Base-by-base conservation (phyloP, 2,329 filamentous ascomycete genomes). In the Penicillium sp. region DNA sequence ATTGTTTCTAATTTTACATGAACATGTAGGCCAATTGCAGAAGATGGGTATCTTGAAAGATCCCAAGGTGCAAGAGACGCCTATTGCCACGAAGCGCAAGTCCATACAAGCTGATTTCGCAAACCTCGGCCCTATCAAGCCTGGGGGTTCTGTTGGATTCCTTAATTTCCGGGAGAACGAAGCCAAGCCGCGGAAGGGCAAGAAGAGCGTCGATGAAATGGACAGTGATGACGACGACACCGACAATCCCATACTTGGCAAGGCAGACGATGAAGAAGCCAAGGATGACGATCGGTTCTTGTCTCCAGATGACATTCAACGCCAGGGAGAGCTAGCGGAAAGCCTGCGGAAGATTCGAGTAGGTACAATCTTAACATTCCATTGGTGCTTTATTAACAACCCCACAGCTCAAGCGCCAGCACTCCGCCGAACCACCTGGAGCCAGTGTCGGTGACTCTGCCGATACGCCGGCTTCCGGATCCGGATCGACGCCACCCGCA, bases 1-100 rank as follows among this genome's bases (percentile, higher is more conserved):
- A 45, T 25, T 6, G 1, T 15, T 25, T 40, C 40, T 58, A 56
- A 56, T 38, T 3, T n/a, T 51, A 4, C 15, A 7, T 58, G 42
- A 19, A 37, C 10, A 27, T 45, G n/a, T n/a, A 96, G 92, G 91
- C 52, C 94, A 99, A 87, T 81, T 99, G 50, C 89, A 93, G 71
- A 99, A 97, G 77, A 96, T 99, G 88, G 93, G 93, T 38, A 91
- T 99, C 38, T 77, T 96, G 31, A 83, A 87, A 43, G 82, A 87
- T 9, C 75, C 85, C 5, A 93, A 92, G 72, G 76, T 82, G 15
- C 78, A 78, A 55, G 75, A 85, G 15, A 84, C 85, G 0, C 81
- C 86, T 0, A 80, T 80, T 40, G 81, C 83, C 8, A 76, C 78
- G n/a, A 95, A 95, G 76, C 84, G 93, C 67, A 88, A 91, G 67